phyloP scores from a whole-genome alignment of 2,329 filamentous ascomycete species.

The Diaporthe sp. region DNA sequence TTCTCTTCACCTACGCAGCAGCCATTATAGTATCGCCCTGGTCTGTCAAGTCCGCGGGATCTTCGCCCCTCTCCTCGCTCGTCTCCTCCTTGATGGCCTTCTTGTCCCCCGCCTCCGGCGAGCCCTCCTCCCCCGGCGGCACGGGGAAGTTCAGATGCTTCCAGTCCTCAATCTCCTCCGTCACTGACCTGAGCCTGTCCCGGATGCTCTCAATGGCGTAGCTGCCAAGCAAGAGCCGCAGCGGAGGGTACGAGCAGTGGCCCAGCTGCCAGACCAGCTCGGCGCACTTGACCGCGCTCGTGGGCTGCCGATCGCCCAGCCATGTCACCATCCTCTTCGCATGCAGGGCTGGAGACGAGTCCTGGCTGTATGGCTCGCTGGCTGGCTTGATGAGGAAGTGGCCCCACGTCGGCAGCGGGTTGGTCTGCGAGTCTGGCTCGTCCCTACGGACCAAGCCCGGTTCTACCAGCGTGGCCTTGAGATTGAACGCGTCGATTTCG shows the following conservation, averaged over 20 bases:
- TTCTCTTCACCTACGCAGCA: slow-evolving; percentile 8
- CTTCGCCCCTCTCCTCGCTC: slow-evolving; percentile 48
- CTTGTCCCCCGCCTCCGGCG: slow-evolving; percentile 47
- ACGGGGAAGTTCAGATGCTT: slow-evolving; percentile 82
- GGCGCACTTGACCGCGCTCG: slow-evolving; percentile 91
- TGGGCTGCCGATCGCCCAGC: slow-evolving; percentile 92
- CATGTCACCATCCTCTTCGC: slow-evolving; percentile 93
- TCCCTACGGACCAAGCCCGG: slow-evolving; percentile 90
- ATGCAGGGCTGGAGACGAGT: slow-evolving; percentile 88
- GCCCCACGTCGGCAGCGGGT: slow-evolving; percentile 83
- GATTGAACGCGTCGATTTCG: slow-evolving; percentile 90
- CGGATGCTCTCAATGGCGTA: slow-evolving; percentile 97
- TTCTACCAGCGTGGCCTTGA: slow-evolving; percentile 94
- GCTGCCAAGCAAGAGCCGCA: slow-evolving; percentile 88
- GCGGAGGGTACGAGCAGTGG: slow-evolving; percentile 93
- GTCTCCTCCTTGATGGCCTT: slow-evolving; percentile 49
- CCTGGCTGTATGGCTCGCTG: slow-evolving; percentile 83
- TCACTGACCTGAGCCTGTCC: slow-evolving; percentile 89
- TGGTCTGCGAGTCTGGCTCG: slow-evolving; percentile 72
- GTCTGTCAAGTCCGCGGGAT: slow-evolving; percentile 34
- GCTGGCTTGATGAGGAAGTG: slow-evolving; percentile 93
- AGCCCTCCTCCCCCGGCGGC: slow-evolving; percentile 53
- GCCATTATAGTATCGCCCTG: slow-evolving; percentile 42
- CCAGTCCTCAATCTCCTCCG: slow-evolving; percentile 96
- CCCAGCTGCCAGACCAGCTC: slow-evolving; percentile 95